phyloP scores from a whole-genome alignment of 169 alveolate genomes.

The Cryptosporidium ubiquitum region DNA sequence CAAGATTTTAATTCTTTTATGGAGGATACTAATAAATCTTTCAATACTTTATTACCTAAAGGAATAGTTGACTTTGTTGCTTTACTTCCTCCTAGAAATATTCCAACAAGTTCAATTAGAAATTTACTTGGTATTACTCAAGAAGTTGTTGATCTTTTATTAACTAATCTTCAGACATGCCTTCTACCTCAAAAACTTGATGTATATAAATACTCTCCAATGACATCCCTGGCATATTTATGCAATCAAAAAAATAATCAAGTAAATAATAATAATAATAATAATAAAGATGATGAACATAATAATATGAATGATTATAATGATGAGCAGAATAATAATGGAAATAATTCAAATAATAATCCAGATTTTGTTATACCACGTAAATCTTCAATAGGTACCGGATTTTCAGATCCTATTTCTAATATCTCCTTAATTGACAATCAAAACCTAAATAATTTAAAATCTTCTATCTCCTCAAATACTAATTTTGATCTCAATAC shows the following conservation, averaged over 20 bases:
- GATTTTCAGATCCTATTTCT: neutral
- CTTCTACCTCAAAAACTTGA: constrained; percentile 49
- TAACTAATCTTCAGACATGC: constrained; percentile 33
- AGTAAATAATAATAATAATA: neutral
- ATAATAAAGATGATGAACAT: neutral
- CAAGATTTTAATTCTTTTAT: neutral
- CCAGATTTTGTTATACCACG: neutral
- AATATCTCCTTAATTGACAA: neutral
- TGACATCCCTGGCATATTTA: neutral
- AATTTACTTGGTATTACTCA: constrained; percentile 21
- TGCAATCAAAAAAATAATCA: neutral
- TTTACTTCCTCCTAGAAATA: constrained; percentile 22
- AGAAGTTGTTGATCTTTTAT: constrained; percentile 33
- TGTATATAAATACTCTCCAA: constrained; percentile 30
- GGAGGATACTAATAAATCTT: constrained; percentile 8
- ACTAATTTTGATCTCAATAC: neutral
- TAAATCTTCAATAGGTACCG: neutral
- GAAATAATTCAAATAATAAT: neutral
- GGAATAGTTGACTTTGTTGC: constrained; percentile 63
- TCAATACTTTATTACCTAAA: constrained; percentile 43
- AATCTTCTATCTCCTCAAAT: neutral
- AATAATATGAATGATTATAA: neutral
- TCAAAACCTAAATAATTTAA: neutral
- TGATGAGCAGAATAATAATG: neutral
- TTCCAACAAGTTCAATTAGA: constrained; percentile 13